phyloP scores from a whole-genome alignment of 2,329 filamentous ascomycete species.

The Neonectria punicea region DNA sequence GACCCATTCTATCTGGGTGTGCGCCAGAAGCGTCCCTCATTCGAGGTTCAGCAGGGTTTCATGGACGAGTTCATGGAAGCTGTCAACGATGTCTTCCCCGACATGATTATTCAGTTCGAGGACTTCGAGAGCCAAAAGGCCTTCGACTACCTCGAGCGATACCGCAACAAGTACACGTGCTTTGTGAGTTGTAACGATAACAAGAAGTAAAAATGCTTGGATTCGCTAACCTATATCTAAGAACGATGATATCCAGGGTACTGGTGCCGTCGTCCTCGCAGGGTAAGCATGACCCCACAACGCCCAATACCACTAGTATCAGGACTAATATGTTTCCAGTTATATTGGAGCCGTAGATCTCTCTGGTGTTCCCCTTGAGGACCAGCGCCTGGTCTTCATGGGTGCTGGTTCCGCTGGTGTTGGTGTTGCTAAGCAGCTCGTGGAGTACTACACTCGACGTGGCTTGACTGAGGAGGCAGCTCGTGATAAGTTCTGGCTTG shows the following conservation, averaged over 20 bases:
- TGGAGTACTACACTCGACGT: conserved; percentile 94
- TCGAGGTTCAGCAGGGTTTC: conserved; percentile 86
- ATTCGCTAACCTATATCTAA: conserved; percentile 31
- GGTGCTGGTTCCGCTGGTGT: conserved; percentile 96
- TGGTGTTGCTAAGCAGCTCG: conserved; percentile 96
- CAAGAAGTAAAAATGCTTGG: conserved; percentile 6
- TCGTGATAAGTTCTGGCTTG: conserved; percentile 93
- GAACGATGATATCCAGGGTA: conserved; percentile 98
- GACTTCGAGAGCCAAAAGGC: conserved; percentile 95
- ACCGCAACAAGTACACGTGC: conserved; percentile 88
- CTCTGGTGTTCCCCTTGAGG: conserved; percentile 84
- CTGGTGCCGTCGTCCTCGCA: conserved; percentile 91
- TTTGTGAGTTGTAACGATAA: conserved; percentile 61
- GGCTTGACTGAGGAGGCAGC: conserved; percentile 90
- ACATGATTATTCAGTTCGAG: conserved; percentile 89
- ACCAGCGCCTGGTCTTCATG: conserved; percentile 96
- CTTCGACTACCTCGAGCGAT: conserved; percentile 91
- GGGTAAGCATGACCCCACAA: conserved; percentile 63
- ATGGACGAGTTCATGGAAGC: conserved; percentile 98
- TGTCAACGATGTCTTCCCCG: conserved; percentile 75
- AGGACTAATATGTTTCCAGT: conserved; percentile 68
- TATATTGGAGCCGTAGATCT: conserved; percentile 81
- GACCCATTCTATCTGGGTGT: conserved; percentile 90
- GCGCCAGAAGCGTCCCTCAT: conserved; percentile 80
- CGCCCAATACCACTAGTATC: conserved; percentile 15